Evolutionary conservation across 1,284 basidiomycete species (phyloP).

Genomic region (Hypsizygus ulmarius): DNA sequence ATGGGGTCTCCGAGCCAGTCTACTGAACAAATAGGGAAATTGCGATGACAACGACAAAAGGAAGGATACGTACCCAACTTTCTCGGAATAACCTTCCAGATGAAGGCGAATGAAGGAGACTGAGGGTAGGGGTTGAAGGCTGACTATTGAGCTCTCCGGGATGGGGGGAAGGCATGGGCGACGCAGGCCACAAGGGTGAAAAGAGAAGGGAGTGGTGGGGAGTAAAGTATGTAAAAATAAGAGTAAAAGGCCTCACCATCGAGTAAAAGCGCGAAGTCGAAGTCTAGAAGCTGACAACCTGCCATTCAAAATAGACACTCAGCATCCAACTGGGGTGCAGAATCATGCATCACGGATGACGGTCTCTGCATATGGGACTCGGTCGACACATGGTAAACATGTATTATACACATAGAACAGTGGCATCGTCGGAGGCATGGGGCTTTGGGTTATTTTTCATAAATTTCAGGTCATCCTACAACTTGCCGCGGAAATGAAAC

Average conservation of each 20-base stretch:
- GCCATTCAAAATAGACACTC: constrained; percentile 16
- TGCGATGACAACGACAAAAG: background rate
- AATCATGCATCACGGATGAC: background rate
- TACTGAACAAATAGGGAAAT: constrained; percentile 17
- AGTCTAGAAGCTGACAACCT: constrained; percentile 12
- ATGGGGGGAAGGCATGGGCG: constrained; percentile 27
- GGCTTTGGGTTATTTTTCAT: background rate
- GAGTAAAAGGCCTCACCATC: constrained; percentile 15
- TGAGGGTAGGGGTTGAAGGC: constrained; percentile 21
- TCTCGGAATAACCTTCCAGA: constrained; percentile 35
- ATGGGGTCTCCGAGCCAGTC: constrained; percentile 38
- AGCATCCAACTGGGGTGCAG: background rate
- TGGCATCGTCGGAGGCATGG: background rate
- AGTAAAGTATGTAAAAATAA: constrained; percentile 15
- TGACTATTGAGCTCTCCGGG: constrained; percentile 16
- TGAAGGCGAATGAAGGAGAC: constrained; percentile 15
- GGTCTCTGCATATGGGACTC: background rate
- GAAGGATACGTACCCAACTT: constrained; percentile 33
- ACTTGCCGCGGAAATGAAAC: constrained; percentile 16
- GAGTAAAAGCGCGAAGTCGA: constrained; percentile 15
- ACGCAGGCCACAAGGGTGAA: constrained; percentile 11
- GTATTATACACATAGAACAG: background rate
- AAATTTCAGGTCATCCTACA: background rate
- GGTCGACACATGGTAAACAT: background rate
- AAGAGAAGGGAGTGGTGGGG: constrained; percentile 15